Conservation (phyloP, 495 filamentous ascomycete species). For the Daldinia loculata region DNA sequence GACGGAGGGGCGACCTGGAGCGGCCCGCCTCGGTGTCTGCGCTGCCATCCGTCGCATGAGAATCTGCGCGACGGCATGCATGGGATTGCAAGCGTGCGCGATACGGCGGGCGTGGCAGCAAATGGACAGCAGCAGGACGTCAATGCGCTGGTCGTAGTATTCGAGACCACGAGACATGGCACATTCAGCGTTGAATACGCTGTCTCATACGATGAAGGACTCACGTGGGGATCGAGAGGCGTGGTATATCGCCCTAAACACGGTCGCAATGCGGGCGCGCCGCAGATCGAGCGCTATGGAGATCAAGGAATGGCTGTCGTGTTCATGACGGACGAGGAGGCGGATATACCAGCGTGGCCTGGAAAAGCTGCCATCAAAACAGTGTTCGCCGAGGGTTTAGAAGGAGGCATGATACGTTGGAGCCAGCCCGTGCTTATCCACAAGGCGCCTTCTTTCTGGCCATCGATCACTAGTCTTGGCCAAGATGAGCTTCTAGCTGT, state of each 20-base stretch:
- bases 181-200: slow-evolving; percentile 64
- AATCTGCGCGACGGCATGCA: slow-evolving; percentile 66
- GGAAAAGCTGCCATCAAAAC: slow-evolving; percentile 44
- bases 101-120: slow-evolving; percentile 21
- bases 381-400: slow-evolving; percentile 35
- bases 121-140: slow-evolving; percentile 38
- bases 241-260: slow-evolving; percentile 57
- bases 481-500: slow-evolving; percentile 42
- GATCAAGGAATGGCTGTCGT: slow-evolving; percentile 61
- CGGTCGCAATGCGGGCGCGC: slow-evolving; percentile 63
- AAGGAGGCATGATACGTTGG: slow-evolving; percentile 36
- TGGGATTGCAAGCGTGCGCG: slow-evolving; percentile 10
- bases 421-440: slow-evolving; percentile 29
- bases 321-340: slow-evolving; percentile 70
- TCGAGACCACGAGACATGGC: slow-evolving; percentile 63
- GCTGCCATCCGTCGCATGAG: slow-evolving; percentile 44
- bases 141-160: slow-evolving; percentile 62
- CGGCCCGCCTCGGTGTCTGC: slow-evolving; percentile 35
- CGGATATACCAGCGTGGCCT: slow-evolving; percentile 40
- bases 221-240: slow-evolving; percentile 62
- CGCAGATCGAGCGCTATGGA: slow-evolving; percentile 64
- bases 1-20: slow-evolving; percentile 65
- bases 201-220: slow-evolving; percentile 65
- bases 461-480: slow-evolving; percentile 31
- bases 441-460: slow-evolving; percentile 42